Percentiles rank a stretch among this genome's conserved stretches.
phyloP scores from a whole-genome alignment of 2,329 filamentous ascomycete genomes.

The Leptographium galeiforme region DNA sequence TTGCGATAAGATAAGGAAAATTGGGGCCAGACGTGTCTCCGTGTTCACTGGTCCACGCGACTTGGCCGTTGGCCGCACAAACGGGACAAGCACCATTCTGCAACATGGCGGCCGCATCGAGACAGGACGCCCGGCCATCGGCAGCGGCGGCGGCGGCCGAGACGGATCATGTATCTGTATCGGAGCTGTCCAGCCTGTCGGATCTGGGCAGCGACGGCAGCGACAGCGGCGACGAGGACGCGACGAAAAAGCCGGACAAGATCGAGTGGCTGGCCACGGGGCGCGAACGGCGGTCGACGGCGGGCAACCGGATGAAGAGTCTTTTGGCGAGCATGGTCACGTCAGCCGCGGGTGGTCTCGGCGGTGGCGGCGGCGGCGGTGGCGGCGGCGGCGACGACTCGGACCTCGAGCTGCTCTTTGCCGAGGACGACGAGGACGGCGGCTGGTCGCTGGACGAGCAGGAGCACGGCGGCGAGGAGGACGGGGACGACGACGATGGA shows the following conservation, averaged over 20 bases:
- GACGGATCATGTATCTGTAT: neutral
- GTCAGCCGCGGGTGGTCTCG: neutral
- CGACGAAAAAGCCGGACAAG: constrained; percentile 5
- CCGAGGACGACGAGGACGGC: constrained; percentile 55
- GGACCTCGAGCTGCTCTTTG: constrained; percentile 62
- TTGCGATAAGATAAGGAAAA: too few relatives aligned
- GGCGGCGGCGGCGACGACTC: constrained; percentile 28
- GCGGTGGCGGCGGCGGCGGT: neutral
- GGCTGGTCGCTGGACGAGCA: constrained; percentile 62
- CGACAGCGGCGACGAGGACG: neutral
- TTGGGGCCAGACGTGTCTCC: too few relatives aligned
- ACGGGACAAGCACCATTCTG: neutral
- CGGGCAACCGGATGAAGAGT: constrained; percentile 70
- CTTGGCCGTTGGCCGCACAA: neutral
- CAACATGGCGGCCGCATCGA: neutral
- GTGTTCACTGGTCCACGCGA: neutral
- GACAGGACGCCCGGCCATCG: neutral
- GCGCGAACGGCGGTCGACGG: constrained; percentile 64
- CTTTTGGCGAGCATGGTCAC: constrained; percentile 55
- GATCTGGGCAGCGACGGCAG: neutral
- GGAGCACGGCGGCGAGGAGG: constrained; percentile 57
- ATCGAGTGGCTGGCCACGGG: constrained; percentile 61
- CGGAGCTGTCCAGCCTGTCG: constrained; percentile 2
- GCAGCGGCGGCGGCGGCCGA: neutral
- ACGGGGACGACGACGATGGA: constrained; percentile 60